phyloP scores from a whole-genome alignment of 1,139 yeast genomes.

The Pichia sp. region DNA sequence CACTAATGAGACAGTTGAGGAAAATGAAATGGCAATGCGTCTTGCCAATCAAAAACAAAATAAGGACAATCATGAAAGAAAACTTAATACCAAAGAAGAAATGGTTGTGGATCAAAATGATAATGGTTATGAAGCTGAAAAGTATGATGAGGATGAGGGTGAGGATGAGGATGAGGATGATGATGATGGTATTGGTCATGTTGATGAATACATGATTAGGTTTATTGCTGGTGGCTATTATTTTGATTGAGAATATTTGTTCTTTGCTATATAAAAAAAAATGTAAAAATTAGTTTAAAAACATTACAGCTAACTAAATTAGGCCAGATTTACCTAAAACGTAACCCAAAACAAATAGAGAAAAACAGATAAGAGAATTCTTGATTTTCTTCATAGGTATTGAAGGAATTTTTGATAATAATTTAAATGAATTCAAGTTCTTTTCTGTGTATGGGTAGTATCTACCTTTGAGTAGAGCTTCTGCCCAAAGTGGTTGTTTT shows the following conservation, averaged over 20 bases:
- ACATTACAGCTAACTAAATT: not conserved
- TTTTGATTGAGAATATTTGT: conserved; percentile 31
- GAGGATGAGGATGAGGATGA: conserved; percentile 44
- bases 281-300: not conserved
- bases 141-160: conserved; percentile 53
- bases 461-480: conserved; percentile 48
- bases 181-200: conserved; percentile 77
- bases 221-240: conserved; percentile 80
- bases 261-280: conserved; percentile 15
- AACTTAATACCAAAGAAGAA: not conserved
- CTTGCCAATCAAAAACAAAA: conserved; percentile 19
- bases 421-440: conserved; percentile 34
- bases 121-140: conserved; percentile 1
- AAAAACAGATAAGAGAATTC: conserved; percentile 15
- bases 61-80: not conserved
- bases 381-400: conserved; percentile 30
- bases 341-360: conserved; percentile 22
- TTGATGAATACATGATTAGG: conserved; percentile 94
- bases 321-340: conserved; percentile 27
- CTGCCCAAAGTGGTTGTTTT: conserved; percentile 64
- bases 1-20: conserved; percentile 19
- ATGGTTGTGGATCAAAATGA: not conserved
- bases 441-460: conserved; percentile 57
- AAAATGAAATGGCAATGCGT: conserved; percentile 21
- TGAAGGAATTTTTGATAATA: conserved; percentile 15